Conservation (phyloP, 495 filamentous ascomycete species). For the Penicillium coffeae region DNA sequence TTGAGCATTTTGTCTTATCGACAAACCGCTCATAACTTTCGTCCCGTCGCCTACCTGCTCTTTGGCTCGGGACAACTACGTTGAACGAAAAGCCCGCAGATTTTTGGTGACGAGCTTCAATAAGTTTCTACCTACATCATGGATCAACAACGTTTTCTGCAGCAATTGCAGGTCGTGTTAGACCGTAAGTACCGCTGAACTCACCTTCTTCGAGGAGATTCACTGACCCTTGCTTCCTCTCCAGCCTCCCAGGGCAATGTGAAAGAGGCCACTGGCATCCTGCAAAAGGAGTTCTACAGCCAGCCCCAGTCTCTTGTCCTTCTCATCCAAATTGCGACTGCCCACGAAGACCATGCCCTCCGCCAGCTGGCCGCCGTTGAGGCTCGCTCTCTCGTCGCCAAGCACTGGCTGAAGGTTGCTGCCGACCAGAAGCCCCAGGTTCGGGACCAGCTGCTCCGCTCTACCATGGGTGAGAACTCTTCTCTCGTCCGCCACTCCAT, state of each 20-base stretch:
- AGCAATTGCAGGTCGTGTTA: conserved; percentile 71
- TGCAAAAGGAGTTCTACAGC: conserved; percentile 88
- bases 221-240: conserved; percentile 13
- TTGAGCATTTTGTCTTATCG: conserved; percentile 30
- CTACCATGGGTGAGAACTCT: conserved; percentile 71
- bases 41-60: conserved; percentile 12
- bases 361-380: conserved; percentile 90
- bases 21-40: conserved; percentile 32
- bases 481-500: conserved; percentile 76
- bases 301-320: conserved; percentile 76
- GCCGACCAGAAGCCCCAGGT: conserved; percentile 69
- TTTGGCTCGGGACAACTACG: conserved; percentile 25
- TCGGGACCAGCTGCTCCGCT: conserved; percentile 74
- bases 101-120: neutral
- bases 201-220: neutral
- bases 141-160: conserved; percentile 70
- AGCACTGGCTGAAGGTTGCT: conserved; percentile 72
- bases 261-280: conserved; percentile 82
- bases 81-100: neutral
- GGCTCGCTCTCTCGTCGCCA: conserved; percentile 71
- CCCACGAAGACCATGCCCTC: conserved; percentile 64
- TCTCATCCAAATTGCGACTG: conserved; percentile 79
- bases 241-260: conserved; percentile 51
- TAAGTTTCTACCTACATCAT: conserved; percentile 39
- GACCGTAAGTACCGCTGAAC: conserved; percentile 60